Percentiles rank a stretch among this genome's conserved stretches.
phyloP scores from a whole-genome alignment of 2,329 filamentous ascomycete species.

The Colletotrichum sp. region DNA sequence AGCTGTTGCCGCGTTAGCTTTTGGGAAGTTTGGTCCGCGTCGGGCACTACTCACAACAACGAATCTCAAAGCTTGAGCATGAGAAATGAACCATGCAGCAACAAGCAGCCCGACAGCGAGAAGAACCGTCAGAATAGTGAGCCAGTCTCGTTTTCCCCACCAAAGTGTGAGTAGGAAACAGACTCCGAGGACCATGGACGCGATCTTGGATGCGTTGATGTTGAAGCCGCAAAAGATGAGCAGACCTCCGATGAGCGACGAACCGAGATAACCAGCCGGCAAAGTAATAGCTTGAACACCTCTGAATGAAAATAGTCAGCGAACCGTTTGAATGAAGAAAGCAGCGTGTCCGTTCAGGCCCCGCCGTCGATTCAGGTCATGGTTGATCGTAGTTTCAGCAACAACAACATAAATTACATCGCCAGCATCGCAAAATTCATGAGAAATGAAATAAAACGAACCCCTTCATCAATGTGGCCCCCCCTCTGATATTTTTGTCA shows the following conservation, averaged over 20 bases:
- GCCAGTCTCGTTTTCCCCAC: conserved; percentile 82
- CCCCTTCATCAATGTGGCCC: conserved; percentile 74
- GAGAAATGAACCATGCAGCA: conserved; percentile 80
- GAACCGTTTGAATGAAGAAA: neutral
- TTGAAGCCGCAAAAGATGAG: conserved; percentile 83
- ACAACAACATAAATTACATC: neutral
- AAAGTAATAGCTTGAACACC: conserved; percentile 65
- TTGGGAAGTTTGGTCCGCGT: neutral
- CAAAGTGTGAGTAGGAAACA: conserved; percentile 81
- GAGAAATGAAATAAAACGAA: neutral
- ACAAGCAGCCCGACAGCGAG: conserved; percentile 74
- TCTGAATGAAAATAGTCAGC: no score
- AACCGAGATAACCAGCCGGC: conserved; percentile 80
- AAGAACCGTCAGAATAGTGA: conserved; percentile 75
- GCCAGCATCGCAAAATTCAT: neutral
- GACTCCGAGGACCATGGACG: conserved; percentile 73
- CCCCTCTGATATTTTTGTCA: conserved; percentile 31
- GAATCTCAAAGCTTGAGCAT: conserved; percentile 76
- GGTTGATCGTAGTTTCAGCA: neutral
- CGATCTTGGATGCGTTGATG: conserved; percentile 82
- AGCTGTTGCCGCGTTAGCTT: conserved; percentile 45
- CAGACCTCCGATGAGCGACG: conserved; percentile 76
- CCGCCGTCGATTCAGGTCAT: neutral
- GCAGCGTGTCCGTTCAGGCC: neutral
- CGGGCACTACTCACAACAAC: conserved; percentile 58